Percentiles rank a stretch among this genome's conserved stretches.
phyloP scores from a whole-genome alignment of 768 basidiomycete genomes.

The Tulasnella sp. region DNA sequence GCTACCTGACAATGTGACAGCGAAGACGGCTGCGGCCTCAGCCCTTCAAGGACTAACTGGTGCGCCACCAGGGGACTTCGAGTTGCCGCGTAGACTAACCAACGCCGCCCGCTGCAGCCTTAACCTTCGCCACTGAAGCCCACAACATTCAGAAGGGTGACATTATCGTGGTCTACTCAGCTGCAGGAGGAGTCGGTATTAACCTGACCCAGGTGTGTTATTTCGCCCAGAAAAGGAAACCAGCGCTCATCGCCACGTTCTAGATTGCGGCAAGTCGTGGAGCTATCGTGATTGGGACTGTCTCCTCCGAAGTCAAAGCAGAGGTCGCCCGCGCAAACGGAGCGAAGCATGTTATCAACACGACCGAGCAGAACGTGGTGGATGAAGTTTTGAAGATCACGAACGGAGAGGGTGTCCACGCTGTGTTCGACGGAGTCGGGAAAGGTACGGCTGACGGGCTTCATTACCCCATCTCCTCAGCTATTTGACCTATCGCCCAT shows the following conservation, averaged over 20 bases:
- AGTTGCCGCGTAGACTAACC: neutral
- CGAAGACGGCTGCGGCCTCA: conserved; percentile 66
- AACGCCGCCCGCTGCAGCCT: conserved; percentile 43
- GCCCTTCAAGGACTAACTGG: conserved; percentile 75
- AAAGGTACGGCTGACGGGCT: conserved; percentile 66
- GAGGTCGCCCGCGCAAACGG: conserved; percentile 76
- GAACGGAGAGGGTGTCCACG: conserved; percentile 79
- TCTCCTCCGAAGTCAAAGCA: conserved; percentile 83
- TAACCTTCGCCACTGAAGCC: conserved; percentile 80
- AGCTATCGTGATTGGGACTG: conserved; percentile 91
- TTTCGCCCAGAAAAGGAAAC: neutral
- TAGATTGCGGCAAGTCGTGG: conserved; percentile 75
- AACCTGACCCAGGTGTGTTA: conserved; percentile 46
- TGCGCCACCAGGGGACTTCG: conserved; percentile 6
- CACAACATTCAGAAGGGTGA: conserved; percentile 82
- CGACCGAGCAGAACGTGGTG: conserved; percentile 73
- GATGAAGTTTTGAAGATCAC: conserved; percentile 74
- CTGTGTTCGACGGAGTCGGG: conserved; percentile 94
- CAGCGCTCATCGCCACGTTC: neutral
- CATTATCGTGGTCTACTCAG: conserved; percentile 81
- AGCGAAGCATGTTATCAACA: conserved; percentile 85
- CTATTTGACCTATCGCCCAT: neutral
- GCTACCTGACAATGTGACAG: conserved; percentile 65
- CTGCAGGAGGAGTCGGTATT: conserved; percentile 83
- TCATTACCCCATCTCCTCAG: neutral